These are phyloP conservation scores for Gentiana dahurica DNA, from an alignment of 257 asterid genomes.

Conservation along the genomic window DNA sequence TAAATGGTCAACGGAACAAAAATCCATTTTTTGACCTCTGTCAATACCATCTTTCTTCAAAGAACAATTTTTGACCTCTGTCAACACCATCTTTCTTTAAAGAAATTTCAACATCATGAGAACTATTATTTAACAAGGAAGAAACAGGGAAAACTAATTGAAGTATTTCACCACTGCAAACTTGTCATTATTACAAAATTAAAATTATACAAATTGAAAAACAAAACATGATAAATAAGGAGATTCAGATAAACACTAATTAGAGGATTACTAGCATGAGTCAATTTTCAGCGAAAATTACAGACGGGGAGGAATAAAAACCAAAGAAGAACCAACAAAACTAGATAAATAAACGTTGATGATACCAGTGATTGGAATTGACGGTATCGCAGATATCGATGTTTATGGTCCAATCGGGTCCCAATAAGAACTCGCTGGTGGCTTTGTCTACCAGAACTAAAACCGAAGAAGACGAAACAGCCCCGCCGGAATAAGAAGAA, in stretches of 20 bases:
- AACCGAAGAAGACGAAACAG: conserved; percentile 42
- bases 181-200: background rate
- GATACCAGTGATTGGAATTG: conserved; percentile 72
- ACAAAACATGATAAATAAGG: conserved; percentile 5
- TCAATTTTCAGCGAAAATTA: background rate
- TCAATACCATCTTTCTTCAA: no score
- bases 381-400: conserved; percentile 79
- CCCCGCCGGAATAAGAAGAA: conserved; percentile 12
- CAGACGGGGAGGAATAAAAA: background rate
- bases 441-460: conserved; percentile 80
- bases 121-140: background rate
- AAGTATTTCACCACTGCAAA: no score
- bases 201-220: background rate
- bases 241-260: no score
- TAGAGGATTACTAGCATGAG: background rate
- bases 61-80: no score
- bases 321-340: background rate
- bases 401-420: conserved; percentile 95
- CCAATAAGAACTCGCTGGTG: conserved; percentile 92
- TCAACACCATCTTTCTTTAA: background rate
- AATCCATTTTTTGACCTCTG: no score
- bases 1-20: no score
- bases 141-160: background rate
- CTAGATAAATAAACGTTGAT: background rate
- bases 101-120: background rate